phyloP scores from a whole-genome alignment of 176 grass and related monocot genomes.

The Eremochloa ophiuroides region DNA sequence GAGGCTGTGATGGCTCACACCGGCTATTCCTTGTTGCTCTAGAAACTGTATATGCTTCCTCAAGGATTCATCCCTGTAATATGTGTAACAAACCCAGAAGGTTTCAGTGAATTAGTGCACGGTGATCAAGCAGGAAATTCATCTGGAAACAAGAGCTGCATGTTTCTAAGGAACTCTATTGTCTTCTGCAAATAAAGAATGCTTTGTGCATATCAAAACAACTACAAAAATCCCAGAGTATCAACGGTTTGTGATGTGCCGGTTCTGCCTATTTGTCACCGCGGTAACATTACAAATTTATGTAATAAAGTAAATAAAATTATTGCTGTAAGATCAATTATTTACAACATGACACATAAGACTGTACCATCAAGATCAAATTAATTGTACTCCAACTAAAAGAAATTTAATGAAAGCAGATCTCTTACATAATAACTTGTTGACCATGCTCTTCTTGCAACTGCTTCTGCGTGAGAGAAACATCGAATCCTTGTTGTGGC shows the following conservation, averaged over 20 bases:
- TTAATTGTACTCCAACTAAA: background rate
- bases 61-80: constrained; percentile 67
- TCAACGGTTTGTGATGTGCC: background rate
- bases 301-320: background rate
- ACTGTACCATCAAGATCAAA: background rate
- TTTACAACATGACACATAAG: background rate
- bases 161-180: background rate
- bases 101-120: background rate
- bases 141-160: constrained; percentile 5
- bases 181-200: background rate
- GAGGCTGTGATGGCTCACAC: constrained; percentile 89
- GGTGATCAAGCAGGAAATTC: constrained; percentile 11
- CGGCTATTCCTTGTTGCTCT: constrained; percentile 73
- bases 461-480: constrained; percentile 72
- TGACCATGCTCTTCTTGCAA: constrained; percentile 86
- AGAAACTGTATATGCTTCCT: constrained; percentile 68
- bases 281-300: background rate
- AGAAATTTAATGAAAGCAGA: background rate
- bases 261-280: background rate
- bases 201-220: background rate
- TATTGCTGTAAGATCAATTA: background rate
- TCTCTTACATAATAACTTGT: constrained; percentile 51
- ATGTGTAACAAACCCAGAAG: constrained; percentile 3
- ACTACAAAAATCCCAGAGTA: background rate
- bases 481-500: constrained; percentile 86